phyloP scores from a whole-genome alignment of 495 filamentous ascomycete species.

The Neurospora sp. region DNA sequence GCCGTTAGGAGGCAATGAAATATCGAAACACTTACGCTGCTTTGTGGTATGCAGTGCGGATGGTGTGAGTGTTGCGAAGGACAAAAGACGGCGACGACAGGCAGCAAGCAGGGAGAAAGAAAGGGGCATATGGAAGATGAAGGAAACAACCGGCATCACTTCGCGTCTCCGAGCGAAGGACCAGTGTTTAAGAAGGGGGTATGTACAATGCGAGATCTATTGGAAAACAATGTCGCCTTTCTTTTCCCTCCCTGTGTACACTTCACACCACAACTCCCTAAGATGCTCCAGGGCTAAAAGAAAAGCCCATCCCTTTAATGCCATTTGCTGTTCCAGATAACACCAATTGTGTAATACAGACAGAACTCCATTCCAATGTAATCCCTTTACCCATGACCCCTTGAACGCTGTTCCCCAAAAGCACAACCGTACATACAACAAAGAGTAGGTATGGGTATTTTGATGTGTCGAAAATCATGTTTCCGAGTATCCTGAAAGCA shows the following conservation, averaged over 20 bases:
- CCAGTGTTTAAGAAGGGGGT: neutral
- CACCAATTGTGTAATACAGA: neutral
- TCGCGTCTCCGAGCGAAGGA: neutral
- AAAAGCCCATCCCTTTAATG: neutral
- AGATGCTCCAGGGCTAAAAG: neutral
- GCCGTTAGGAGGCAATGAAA: too few relatives aligned
- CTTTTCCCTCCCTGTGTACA: neutral
- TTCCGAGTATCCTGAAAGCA: slow-evolving; percentile 20
- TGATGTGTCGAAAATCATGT: neutral
- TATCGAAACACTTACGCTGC: too few relatives aligned
- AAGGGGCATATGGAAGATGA: neutral
- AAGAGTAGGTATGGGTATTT: neutral
- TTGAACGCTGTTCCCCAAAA: neutral
- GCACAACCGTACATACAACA: slow-evolving; percentile 1
- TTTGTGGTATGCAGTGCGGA: neutral
- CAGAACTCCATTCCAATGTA: slow-evolving; percentile 1
- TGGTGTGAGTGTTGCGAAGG: neutral
- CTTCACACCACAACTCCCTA: neutral
- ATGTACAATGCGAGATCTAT: neutral
- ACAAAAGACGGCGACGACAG: neutral
- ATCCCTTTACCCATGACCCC: neutral
- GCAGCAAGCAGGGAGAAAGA: neutral
- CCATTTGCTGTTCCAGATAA: neutral
- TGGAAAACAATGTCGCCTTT: neutral
- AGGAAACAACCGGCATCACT: neutral